phyloP scores from a whole-genome alignment of 257 asterid genomes.

The Fraxinus excelsior region DNA sequence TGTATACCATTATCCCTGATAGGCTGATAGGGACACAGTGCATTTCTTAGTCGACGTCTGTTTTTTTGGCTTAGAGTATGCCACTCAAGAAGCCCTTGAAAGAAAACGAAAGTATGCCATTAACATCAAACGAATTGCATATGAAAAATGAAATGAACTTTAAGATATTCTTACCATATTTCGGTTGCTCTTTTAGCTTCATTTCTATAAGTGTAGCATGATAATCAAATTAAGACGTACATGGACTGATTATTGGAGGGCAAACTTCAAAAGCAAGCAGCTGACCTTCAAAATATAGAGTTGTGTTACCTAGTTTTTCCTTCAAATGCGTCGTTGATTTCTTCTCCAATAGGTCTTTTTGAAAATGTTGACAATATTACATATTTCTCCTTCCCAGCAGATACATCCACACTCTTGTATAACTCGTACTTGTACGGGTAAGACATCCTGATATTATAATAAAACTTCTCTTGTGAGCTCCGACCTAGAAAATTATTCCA shows the following conservation, averaged over 20 bases:
- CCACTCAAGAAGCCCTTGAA: constrained; percentile 76
- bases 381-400: constrained; percentile 79
- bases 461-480: constrained; percentile 15
- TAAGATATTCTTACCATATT: constrained; percentile 61
- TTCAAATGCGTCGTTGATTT: constrained; percentile 78
- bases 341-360: constrained; percentile 73
- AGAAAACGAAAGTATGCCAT: constrained; percentile 18
- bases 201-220: constrained; percentile 47
- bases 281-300: neutral
- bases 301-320: constrained; percentile 73
- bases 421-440: constrained; percentile 76
- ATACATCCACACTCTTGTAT: constrained; percentile 81
- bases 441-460: constrained; percentile 63
- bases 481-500: constrained; percentile 9
- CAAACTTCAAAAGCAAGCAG: neutral
- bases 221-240: constrained; percentile 17
- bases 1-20: neutral
- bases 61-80: constrained; percentile 38
- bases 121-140: constrained; percentile 10
- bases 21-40: neutral
- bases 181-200: constrained; percentile 57
- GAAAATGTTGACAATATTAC: constrained; percentile 53
- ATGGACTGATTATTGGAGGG: constrained; percentile 6
- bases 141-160: constrained; percentile 21
- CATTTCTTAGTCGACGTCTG: neutral